Conservation (phyloP, 2,329 filamentous ascomycete genomes). For the Paramyrothecium sp. region DNA sequence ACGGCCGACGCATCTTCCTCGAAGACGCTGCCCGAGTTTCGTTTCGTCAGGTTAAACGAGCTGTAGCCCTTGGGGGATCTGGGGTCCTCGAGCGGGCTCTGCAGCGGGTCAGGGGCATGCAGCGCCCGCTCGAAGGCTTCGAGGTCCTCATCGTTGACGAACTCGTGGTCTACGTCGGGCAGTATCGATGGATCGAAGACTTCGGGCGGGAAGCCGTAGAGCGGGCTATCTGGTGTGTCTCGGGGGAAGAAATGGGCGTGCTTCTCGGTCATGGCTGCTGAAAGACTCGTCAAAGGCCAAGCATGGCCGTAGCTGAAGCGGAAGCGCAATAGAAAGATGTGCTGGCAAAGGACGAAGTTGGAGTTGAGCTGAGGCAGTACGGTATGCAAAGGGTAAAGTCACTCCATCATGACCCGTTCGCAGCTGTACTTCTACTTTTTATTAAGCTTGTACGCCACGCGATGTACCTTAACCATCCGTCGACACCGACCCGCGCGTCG, state of each 20-base stretch:
- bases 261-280: slow-evolving; percentile 17
- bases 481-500: background rate
- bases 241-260: slow-evolving; percentile 20
- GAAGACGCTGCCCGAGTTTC: slow-evolving; percentile 29
- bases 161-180: slow-evolving; percentile 79
- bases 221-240: slow-evolving; percentile 12
- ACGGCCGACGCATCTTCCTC: slow-evolving; percentile 33
- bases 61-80: slow-evolving; percentile 38
- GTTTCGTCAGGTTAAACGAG: slow-evolving; percentile 41
- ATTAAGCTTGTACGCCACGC: too few relatives aligned
- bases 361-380: too few relatives aligned
- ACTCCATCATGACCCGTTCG: background rate
- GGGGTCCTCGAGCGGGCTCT: slow-evolving; percentile 50
- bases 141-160: slow-evolving; percentile 71
- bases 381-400: background rate
- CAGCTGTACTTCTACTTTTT: too few relatives aligned
- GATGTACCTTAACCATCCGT: background rate
- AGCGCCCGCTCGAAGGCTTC: slow-evolving; percentile 78
- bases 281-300: too few relatives aligned
- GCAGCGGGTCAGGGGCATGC: slow-evolving; percentile 73
- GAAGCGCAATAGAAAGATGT: background rate
- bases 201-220: slow-evolving; percentile 58
- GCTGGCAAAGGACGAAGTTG: background rate
- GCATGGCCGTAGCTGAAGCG: background rate
- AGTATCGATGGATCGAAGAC: slow-evolving; percentile 68